Conservation (phyloP, 108 stramenopile genomes). For the Epipyxis sp. region DNA sequence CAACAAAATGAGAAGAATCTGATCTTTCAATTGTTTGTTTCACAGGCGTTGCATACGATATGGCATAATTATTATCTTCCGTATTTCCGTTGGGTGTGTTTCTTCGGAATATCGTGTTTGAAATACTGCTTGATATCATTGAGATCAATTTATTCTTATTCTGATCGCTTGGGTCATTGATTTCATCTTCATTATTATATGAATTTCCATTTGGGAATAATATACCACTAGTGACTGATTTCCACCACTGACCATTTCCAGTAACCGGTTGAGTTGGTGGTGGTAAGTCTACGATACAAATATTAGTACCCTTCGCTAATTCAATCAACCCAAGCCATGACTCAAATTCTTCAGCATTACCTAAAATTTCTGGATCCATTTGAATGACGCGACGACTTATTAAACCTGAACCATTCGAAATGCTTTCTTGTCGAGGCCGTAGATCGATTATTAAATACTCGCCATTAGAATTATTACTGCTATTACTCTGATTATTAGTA, state of each 20-base stretch:
- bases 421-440: not conserved
- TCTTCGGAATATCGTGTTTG: too few relatives aligned
- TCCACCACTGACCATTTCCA: constrained; percentile 21
- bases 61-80: too few relatives aligned
- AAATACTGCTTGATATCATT: not conserved
- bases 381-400: constrained; percentile 3
- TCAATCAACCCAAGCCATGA: constrained; percentile 16
- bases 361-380: constrained; percentile 22
- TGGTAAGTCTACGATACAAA: constrained; percentile 25
- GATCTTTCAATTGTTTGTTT: too few relatives aligned
- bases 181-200: constrained; percentile 8
- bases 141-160: not conserved
- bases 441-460: constrained; percentile 19
- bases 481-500: too few relatives aligned
- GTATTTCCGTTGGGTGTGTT: too few relatives aligned
- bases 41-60: too few relatives aligned
- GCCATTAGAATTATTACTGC: too few relatives aligned
- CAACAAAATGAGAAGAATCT: too few relatives aligned
- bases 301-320: not conserved
- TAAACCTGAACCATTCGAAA: constrained; percentile 1
- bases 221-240: not conserved
- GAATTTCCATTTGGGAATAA: too few relatives aligned
- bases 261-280: too few relatives aligned
- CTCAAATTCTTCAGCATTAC: constrained; percentile 18
- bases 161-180: not conserved